Percentiles rank a stretch among this genome's conserved stretches.
Conservation (phyloP, 2,329 filamentous ascomycete genomes). For the Aurifilum marmelostoma region DNA sequence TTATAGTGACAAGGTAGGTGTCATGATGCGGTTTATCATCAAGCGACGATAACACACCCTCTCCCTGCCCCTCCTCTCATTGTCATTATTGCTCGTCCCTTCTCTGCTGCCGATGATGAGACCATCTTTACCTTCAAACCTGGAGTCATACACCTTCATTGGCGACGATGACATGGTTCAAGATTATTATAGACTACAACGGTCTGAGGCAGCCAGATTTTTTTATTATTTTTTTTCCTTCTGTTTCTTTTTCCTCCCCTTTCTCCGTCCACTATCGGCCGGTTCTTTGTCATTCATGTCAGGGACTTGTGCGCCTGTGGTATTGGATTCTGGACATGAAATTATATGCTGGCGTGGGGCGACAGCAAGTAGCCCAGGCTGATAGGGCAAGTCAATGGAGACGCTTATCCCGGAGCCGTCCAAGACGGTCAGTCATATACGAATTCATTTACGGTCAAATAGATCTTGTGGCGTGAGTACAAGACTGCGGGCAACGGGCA, state of each 20-base stretch:
- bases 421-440: background rate
- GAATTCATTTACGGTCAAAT: background rate
- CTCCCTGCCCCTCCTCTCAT: background rate
- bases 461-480: background rate
- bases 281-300: background rate
- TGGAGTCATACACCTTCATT: slow-evolving; percentile 24
- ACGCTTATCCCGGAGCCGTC: no score
- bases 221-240: background rate
- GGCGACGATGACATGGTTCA: slow-evolving; percentile 22
- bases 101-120: slow-evolving; percentile 23
- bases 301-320: background rate
- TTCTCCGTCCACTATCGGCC: background rate
- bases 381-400: no score
- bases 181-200: slow-evolving; percentile 25
- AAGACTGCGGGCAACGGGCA: background rate
- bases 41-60: background rate
- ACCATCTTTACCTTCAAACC: slow-evolving; percentile 12
- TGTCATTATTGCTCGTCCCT: background rate
- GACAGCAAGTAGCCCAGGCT: no score
- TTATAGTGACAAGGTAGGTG: no score
- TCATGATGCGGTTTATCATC: no score
- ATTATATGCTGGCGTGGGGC: background rate
- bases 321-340: background rate
- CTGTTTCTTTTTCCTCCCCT: background rate
- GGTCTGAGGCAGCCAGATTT: slow-evolving; percentile 15